Percentiles rank a stretch among this genome's conserved stretches.
phyloP scores from a whole-genome alignment of 345 rosid genomes.

The Citrus reticulata region DNA sequence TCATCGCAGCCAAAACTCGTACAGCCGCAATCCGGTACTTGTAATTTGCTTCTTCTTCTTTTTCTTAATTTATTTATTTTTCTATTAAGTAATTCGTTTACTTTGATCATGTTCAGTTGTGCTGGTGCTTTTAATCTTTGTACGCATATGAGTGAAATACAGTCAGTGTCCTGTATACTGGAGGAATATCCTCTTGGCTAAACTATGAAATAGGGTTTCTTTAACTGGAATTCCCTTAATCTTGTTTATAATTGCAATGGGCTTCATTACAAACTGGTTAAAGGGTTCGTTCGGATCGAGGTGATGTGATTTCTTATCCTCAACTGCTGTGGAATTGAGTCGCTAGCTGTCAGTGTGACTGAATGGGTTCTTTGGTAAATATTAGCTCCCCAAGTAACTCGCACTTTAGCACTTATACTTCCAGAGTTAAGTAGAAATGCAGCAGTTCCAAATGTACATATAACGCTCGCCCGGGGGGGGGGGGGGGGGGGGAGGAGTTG shows the following conservation, averaged over 20 bases:
- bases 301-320: background rate
- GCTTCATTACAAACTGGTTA: too few relatives aligned
- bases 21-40: conserved; percentile 50
- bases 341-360: background rate
- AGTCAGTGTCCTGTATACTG: background rate
- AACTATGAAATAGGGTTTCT: background rate
- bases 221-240: background rate
- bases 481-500: too few relatives aligned
- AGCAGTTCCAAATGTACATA: too few relatives aligned
- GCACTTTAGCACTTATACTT: background rate
- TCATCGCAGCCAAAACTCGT: conserved; percentile 28
- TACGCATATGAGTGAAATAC: background rate
- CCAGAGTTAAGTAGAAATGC: background rate
- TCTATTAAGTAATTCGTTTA: background rate
- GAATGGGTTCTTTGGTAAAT: background rate
- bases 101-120: background rate
- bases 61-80: background rate
- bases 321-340: background rate
- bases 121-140: background rate
- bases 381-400: background rate
- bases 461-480: too few relatives aligned
- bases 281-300: too few relatives aligned
- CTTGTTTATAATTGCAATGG: background rate
- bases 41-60: background rate
- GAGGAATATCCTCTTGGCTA: background rate